Conservation (phyloP, 2,329 filamentous ascomycete species). For the Xylariaceae sp. region DNA sequence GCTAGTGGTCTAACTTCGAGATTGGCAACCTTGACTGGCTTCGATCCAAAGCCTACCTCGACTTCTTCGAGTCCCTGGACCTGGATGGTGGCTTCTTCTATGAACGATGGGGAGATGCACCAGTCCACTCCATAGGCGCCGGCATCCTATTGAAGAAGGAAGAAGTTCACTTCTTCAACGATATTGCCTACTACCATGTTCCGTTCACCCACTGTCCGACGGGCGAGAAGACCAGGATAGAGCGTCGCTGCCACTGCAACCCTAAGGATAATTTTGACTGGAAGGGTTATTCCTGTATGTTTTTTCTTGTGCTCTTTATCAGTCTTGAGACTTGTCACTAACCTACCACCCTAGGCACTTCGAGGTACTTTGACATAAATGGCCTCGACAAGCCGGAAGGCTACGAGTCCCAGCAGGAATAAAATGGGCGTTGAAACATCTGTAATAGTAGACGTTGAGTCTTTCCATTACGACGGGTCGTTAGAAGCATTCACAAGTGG, state of each 20-base stretch:
- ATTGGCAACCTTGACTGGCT: conserved; percentile 94
- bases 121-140: conserved; percentile 96
- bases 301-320: neutral
- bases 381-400: conserved; percentile 80
- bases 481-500: conserved; percentile 15
- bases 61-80: conserved; percentile 90
- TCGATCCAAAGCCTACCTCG: conserved; percentile 81
- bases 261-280: conserved; percentile 98
- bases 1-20: conserved; percentile 97
- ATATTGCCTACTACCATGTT: conserved; percentile 97
- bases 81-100: conserved; percentile 97
- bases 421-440: conserved; percentile 27
- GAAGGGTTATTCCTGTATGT: conserved; percentile 96
- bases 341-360: conserved; percentile 63
- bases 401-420: conserved; percentile 71
- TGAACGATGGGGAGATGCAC: conserved; percentile 96
- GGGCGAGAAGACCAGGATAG: conserved; percentile 78
- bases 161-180: conserved; percentile 97
- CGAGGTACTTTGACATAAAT: conserved; percentile 83
- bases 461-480: conserved; percentile 28
- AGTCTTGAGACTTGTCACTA: conserved; percentile 4
- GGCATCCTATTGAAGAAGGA: conserved; percentile 85
- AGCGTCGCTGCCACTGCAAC: conserved; percentile 92
- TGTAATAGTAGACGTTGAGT: conserved; percentile 22
- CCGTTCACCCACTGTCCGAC: conserved; percentile 98